phyloP scores from a whole-genome alignment of 208 protist species.

The Porcisia deanei region DNA sequence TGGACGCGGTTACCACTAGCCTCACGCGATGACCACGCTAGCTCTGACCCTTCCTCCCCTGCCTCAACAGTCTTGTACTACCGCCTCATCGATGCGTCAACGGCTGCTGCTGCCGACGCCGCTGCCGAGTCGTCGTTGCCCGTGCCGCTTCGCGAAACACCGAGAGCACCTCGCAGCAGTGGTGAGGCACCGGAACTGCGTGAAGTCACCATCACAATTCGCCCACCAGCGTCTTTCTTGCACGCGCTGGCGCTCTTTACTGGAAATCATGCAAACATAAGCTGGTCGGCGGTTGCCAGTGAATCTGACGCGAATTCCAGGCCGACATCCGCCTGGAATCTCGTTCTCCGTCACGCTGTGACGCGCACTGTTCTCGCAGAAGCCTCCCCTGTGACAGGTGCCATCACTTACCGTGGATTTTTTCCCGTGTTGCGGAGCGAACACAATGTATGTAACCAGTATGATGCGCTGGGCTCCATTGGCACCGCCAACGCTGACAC shows the following conservation, averaged over 20 bases:
- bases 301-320: too few relatives aligned
- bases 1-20: constrained; percentile 7
- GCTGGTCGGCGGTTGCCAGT: not conserved
- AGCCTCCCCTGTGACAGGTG: not conserved
- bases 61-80: constrained; percentile 18
- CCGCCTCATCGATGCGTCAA: constrained; percentile 22
- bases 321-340: constrained; percentile 1
- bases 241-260: not conserved
- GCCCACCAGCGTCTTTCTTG: constrained; percentile 4
- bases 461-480: not conserved
- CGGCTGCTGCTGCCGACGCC: constrained; percentile 3
- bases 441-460: not conserved
- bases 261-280: not conserved
- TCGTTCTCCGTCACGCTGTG: constrained; percentile 18
- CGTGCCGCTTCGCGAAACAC: constrained; percentile 5
- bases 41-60: not conserved
- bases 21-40: not conserved
- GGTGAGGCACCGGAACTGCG: constrained; percentile 8
- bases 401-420: constrained; percentile 26
- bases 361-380: constrained; percentile 22
- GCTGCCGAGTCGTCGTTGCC: constrained; percentile 8
- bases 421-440: constrained; percentile 10
- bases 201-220: constrained; percentile 20
- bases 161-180: not conserved
- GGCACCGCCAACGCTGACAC: not conserved